Evolutionary conservation across 176 grass and related monocot species (phyloP).

Genomic region (barley (Hordeum vulgare)): MorexV3_pseudomolecules_assembly NC_058524.1:587369260-587369759

Average conservation of each 20-base stretch:
- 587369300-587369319: not conserved
- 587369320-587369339: not conserved
- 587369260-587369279: not conserved
- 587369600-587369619: too few relatives aligned
- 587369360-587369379: constrained; percentile 20
- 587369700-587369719: too few relatives aligned
- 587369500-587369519: not conserved
- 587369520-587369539: not conserved
- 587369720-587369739: too few relatives aligned
- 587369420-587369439: not conserved
- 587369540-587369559: not conserved
- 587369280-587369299: constrained; percentile 23
- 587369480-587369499: not conserved
- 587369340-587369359: not conserved
- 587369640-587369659: too few relatives aligned
- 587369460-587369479: not conserved
- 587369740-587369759: too few relatives aligned
- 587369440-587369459: not conserved
- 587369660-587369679: too few relatives aligned
- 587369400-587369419: not conserved
- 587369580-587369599: too few relatives aligned
- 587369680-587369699: too few relatives aligned
- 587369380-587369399: not conserved
- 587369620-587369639: too few relatives aligned
- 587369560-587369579: too few relatives aligned